phyloP scores from a whole-genome alignment of 2,329 filamentous ascomycete genomes.

The Trichoderma atrobrunneum region DNA sequence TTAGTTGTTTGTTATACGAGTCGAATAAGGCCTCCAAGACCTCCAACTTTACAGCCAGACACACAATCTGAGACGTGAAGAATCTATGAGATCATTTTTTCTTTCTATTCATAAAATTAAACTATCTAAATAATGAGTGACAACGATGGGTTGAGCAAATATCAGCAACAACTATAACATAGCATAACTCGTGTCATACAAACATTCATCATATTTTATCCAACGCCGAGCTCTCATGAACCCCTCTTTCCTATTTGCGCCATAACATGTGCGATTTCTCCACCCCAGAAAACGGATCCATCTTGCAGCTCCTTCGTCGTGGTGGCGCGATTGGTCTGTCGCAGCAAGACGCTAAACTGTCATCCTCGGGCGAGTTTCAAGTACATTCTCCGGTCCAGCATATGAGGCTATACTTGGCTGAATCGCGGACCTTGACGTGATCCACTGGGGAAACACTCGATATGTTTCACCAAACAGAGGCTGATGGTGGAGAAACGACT shows the following conservation, averaged over 20 bases:
- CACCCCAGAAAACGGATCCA: background rate
- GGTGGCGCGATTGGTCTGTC: background rate
- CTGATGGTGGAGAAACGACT: background rate
- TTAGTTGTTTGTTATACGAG: background rate
- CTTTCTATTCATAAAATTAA: background rate
- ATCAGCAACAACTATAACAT: background rate
- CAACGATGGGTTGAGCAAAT: background rate
- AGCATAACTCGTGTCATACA: background rate
- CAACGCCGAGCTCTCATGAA: background rate
- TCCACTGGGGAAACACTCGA: background rate
- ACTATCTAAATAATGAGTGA: background rate
- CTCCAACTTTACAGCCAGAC: background rate
- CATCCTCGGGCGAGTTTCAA: background rate
- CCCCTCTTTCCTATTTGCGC: conserved; percentile 1
- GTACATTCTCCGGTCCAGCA: background rate
- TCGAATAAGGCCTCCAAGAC: background rate
- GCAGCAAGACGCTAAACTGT: background rate
- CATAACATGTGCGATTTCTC: background rate
- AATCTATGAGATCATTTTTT: background rate
- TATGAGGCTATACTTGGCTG: background rate
- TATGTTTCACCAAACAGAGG: background rate
- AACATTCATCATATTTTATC: background rate
- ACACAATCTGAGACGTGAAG: background rate
- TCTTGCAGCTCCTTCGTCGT: background rate
- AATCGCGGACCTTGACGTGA: background rate